Evolutionary conservation across 495 filamentous ascomycete species (phyloP), one percentile per base, ranked within the genome.

Genomic region (Penicillium taxi): DNA sequence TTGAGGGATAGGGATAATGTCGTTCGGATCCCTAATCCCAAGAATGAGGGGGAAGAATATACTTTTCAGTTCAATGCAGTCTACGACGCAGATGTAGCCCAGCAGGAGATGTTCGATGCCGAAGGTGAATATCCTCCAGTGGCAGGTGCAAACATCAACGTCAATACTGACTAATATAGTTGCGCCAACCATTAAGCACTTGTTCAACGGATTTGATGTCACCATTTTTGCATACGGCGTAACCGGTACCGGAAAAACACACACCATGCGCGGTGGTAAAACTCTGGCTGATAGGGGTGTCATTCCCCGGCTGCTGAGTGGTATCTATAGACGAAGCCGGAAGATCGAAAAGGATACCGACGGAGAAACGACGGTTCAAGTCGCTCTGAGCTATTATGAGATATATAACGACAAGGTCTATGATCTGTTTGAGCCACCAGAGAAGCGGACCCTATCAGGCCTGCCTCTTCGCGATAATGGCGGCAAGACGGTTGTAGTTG

Each of bases 391-490:
- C 25, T 98, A 98, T 63, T 98, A 95, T 63, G 91, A 98, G 52
- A 96, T 98, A 35, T 98, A 98, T 64, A 96, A 96, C 55, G 85
- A 91, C 59, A 87, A 86, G 57, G 89, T 98, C 5, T 95, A 79
- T 50, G 91, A 98, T 56, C 64, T 98, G 18, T 90, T 98, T 41
- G 84, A 94, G 55, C 62, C 89, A 1, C 85, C 86, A 2, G 89
- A 96, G 52, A 94, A 89, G 63, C 80, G 91, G 9, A 90, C 87
- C 0, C 59, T 82, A 2, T 76, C 88, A 0, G 91, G 91, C 0
- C 65, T 98, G 23, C 85, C 86, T 3, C 73, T 98, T 1, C 76
- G 91, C n/a, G 87, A 96, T 44, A 82, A 86, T 45, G 86, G 87
- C 33, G 67, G 69, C 19, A 96, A 93, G 63, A 94, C 91, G 0